Evolutionary conservation across 23 red algal genomes (phyloP), one percentile per base, ranked within the genome.

Genomic region (Agarophyton chilense): DNA sequence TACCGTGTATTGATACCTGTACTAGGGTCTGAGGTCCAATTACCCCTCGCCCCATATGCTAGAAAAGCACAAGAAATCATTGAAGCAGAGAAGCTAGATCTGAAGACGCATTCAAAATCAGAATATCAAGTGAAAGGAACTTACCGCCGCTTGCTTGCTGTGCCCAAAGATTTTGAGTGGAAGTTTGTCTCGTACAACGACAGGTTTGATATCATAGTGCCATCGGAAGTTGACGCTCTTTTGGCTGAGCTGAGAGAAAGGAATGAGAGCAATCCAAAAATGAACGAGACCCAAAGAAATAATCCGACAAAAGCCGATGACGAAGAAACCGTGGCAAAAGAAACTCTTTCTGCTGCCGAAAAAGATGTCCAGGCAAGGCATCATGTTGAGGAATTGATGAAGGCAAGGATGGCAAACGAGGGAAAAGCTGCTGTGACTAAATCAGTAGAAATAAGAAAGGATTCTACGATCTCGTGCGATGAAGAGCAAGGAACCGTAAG

Each of bases 1-100:
- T 36, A 54, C 49, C 86, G 70, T 19, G 95, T 98, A 4, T 22
- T 93, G 2, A 68, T 98, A 36, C 95, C 95, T 9, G 79, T 98
- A 28, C 44, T 93, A 26, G 95, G 95, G 36, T 88, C 79, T 5
- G 82, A 98, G 29, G 78, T 98, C 4, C 19, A 43, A 28, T 4
- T 80, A 42, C 77, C 77, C 35, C 45, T 29, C 21, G 47, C 46
- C 25, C 47, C 66, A 14, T 86, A 77, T 44, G 68, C 68, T 7
- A 57, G 44, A 25, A 51, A 56, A 29, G 85, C 63, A 18, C 3
- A 31, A 41, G 41, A 68, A 54, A 72, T 93, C 1, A 41, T 98
- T 35, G 84, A 90, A 67, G 66, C 83, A 17, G 55, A 83, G 41
- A 86, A 88, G 40, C 62, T 98, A 24, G 90, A 94, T 79, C 52